These are phyloP conservation scores for Aechmea fasciata DNA, from an alignment of 176 grass and related monocot genomes.

Conservation along the genomic window DNA sequence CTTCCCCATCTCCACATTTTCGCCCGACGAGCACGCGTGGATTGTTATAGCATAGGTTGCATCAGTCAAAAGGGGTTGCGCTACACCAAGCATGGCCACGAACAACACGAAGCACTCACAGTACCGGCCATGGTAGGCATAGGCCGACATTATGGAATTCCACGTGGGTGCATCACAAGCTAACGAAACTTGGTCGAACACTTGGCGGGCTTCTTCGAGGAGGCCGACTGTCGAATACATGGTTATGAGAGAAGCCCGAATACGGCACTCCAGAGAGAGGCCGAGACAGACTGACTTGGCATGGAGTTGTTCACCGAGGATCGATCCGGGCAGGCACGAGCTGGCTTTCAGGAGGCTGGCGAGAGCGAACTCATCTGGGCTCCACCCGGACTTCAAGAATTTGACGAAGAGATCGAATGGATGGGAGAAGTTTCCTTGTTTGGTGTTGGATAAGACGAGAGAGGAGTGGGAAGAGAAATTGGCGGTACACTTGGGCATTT, in stretches of 20 bases:
- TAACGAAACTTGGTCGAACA: slow-evolving; percentile 11
- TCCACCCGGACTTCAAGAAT: background rate
- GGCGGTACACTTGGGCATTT: background rate
- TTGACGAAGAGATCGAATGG: slow-evolving; percentile 12
- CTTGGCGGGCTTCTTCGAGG: slow-evolving; percentile 3
- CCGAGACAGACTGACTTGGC: slow-evolving; percentile 15
- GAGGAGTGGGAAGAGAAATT: background rate
- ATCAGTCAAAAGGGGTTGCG: background rate
- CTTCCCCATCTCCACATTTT: background rate
- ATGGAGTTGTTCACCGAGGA: slow-evolving; percentile 10
- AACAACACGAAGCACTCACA: slow-evolving; percentile 13
- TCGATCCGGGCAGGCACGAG: background rate
- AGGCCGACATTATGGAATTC: slow-evolving; percentile 14
- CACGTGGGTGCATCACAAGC: slow-evolving; percentile 5
- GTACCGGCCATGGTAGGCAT: slow-evolving; percentile 6
- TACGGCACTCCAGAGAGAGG: slow-evolving; percentile 5
- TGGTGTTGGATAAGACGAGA: slow-evolving; percentile 6
- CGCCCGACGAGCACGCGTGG: slow-evolving; percentile 16
- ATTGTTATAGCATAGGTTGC: slow-evolving; percentile 8
- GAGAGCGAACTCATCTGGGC: slow-evolving; percentile 14
- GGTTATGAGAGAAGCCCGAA: slow-evolving; percentile 14
- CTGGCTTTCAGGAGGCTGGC: slow-evolving; percentile 14
- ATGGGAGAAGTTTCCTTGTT: background rate
- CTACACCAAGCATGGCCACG: background rate
- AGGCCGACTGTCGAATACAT: slow-evolving; percentile 10